Conservation (phyloP, 805 yeast species). For the Metschnikowia anglica region DNA sequence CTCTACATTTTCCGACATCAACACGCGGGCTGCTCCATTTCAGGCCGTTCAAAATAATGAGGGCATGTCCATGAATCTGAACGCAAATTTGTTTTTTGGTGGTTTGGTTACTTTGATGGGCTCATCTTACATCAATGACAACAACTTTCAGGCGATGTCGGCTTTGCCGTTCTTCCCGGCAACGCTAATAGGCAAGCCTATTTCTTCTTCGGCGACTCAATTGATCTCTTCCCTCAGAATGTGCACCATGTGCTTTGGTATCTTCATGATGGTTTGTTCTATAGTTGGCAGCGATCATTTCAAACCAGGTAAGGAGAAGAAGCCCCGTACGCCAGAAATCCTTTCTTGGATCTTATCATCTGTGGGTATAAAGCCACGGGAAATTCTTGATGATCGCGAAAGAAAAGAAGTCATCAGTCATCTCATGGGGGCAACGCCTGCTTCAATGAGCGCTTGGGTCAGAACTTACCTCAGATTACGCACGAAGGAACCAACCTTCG, state of each 20-base stretch:
- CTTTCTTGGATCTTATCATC: slow-evolving; percentile 1
- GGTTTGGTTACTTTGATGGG: slow-evolving; percentile 67
- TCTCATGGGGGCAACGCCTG: slow-evolving; percentile 21
- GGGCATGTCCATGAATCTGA: background rate
- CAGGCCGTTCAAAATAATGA: background rate
- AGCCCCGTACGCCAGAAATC: background rate
- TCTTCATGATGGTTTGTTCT: slow-evolving; percentile 4
- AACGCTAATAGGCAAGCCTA: slow-evolving; percentile 1
- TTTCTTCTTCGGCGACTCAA: background rate
- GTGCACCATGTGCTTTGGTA: background rate
- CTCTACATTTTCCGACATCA: slow-evolving; percentile 1
- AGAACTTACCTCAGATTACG: slow-evolving; percentile 31
- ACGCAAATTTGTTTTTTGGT: slow-evolving; percentile 51
- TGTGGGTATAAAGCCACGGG: slow-evolving; percentile 6
- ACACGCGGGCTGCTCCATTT: background rate
- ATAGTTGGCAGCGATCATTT: background rate
- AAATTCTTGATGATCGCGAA: slow-evolving; percentile 2
- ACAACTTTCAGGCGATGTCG: slow-evolving; percentile 46
- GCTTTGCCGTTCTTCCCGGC: slow-evolving; percentile 40
- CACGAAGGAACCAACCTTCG: slow-evolving; percentile 33
- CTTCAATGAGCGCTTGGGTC: slow-evolving; percentile 19
- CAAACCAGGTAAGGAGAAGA: background rate
- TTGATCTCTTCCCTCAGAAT: slow-evolving; percentile 1
- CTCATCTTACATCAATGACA: slow-evolving; percentile 54
- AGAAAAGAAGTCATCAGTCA: slow-evolving; percentile 19